Percentiles rank a stretch among this genome's conserved stretches.
Evolutionary conservation across 2,329 filamentous ascomycete species (phyloP).

Genomic region (Aspergillus sp.): DNA sequence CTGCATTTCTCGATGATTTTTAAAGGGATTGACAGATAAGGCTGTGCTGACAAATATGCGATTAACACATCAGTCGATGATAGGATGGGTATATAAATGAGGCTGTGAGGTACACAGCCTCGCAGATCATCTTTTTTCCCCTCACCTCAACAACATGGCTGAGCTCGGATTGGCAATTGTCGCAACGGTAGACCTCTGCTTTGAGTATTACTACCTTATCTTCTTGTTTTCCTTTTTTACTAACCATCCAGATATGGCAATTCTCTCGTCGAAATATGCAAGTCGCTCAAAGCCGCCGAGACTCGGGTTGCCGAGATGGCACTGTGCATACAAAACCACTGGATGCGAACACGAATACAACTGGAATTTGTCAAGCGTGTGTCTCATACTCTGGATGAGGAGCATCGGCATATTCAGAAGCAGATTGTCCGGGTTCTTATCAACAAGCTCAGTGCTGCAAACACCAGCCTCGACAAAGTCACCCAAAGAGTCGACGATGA

Average conservation of each 20-base stretch:
- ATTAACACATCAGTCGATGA: no score
- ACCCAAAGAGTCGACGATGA: no score
- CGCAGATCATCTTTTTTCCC: no score
- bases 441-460: not conserved
- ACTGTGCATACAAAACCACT: slow-evolving; percentile 1
- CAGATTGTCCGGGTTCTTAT: slow-evolving; percentile 4
- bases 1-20: no score
- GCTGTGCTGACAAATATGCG: no score
- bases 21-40: no score
- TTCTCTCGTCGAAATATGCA: not conserved
- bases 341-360: slow-evolving; percentile 17
- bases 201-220: not conserved
- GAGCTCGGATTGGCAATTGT: not conserved
- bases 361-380: slow-evolving; percentile 16
- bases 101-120: no score
- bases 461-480: not conserved
- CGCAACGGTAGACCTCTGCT: not conserved
- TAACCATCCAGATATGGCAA: not conserved
- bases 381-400: slow-evolving; percentile 7
- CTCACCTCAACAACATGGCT: not conserved
- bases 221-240: no score
- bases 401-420: not conserved
- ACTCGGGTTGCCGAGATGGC: not conserved
- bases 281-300: not conserved
- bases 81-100: no score